Base-by-base conservation (phyloP, 2,329 filamentous ascomycete species). In the Fonsecaea erecta region DNA sequence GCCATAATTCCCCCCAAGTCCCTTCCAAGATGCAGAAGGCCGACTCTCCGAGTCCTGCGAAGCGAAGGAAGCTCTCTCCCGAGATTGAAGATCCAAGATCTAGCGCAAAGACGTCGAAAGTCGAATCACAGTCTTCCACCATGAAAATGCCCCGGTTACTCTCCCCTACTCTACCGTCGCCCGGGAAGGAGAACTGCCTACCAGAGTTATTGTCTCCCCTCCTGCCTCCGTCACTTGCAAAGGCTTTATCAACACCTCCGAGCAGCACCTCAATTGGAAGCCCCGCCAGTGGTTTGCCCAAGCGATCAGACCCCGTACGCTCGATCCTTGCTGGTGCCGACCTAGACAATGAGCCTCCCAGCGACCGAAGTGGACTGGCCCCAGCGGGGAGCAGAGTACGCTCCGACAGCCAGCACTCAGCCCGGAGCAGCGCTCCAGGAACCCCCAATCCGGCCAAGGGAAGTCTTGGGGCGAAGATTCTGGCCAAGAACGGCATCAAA, bases 21-120 rank as follows among this genome's bases (percentile, higher is more conserved):
- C 60, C 28, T 11, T 30, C 55, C 1, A 59, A 52, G 21, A 14
- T 26, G 28, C 60, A 52, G 14, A 32, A 65, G 40, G 56, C 66
- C 52, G 75, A 73, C 53, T 69, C 72, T 55, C 66, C 65, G 18
- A 73, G 74, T 58, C 73, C 75, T 26, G 70, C 73, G 1, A 82
- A 82, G 68, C 80, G 76, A 71, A 71, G 71, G 34, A 77, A 77
- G 53, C 73, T 81, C 32, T 78, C 78, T 9, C 73, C 75, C 5
- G 35, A 43, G 1, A 52, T 51, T 24, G 67, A 69, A 43, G 60
- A 67, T 14, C 24, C n/a, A 28, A 60, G 60, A 21, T 7, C 52
- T 35, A 30, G 32, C 26, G 21, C 24, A 16, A 53, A 52, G 21
- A 6, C 51, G 2, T 48, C 67, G 3, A 65, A 59, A 24, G 21